These are phyloP conservation scores for Diplocarpon mali DNA, from an alignment of 2,329 filamentous ascomycete genomes.

Conservation along the genomic window DNA sequence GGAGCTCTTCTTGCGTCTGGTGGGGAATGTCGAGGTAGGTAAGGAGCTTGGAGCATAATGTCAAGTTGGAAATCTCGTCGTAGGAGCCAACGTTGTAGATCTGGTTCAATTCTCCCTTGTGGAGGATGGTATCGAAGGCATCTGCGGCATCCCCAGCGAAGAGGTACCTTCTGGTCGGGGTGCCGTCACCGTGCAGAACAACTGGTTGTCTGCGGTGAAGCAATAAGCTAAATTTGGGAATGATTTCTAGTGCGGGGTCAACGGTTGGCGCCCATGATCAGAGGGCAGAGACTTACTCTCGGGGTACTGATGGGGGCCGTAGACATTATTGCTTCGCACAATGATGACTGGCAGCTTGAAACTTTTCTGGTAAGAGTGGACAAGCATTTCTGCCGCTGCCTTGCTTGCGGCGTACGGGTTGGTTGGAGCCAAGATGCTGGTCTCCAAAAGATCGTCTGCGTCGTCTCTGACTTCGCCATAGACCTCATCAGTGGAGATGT, in stretches of 20 bases:
- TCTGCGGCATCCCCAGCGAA: constrained; percentile 72
- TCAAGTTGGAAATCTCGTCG: constrained; percentile 66
- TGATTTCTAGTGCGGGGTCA: constrained; percentile 50
- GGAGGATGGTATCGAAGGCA: constrained; percentile 74
- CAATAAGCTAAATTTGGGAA: constrained; percentile 69
- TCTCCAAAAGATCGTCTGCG: constrained; percentile 60
- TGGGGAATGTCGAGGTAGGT: constrained; percentile 47
- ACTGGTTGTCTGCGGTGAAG: constrained; percentile 56
- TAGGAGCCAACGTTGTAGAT: constrained; percentile 74
- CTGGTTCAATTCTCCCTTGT: constrained; percentile 62
- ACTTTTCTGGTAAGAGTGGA: constrained; percentile 77
- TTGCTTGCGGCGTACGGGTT: constrained; percentile 77
- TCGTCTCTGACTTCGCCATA: constrained; percentile 70
- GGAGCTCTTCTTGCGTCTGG: constrained; percentile 39
- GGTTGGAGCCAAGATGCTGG: constrained; percentile 64
- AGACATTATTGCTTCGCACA: constrained; percentile 75
- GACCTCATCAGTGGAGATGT: constrained; percentile 77
- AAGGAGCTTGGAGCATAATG: constrained; percentile 55
- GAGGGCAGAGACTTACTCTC: constrained; percentile 50
- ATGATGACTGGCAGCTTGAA: constrained; percentile 74
- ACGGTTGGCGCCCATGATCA: background rate
- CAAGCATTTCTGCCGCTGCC: constrained; percentile 73
- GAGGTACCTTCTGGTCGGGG: constrained; percentile 63
- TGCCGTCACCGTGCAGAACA: constrained; percentile 66
- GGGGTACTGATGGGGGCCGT: constrained; percentile 73